Base-by-base conservation (phyloP, 2,329 filamentous ascomycete species). In the Talaromyces funiculosus region DNA sequence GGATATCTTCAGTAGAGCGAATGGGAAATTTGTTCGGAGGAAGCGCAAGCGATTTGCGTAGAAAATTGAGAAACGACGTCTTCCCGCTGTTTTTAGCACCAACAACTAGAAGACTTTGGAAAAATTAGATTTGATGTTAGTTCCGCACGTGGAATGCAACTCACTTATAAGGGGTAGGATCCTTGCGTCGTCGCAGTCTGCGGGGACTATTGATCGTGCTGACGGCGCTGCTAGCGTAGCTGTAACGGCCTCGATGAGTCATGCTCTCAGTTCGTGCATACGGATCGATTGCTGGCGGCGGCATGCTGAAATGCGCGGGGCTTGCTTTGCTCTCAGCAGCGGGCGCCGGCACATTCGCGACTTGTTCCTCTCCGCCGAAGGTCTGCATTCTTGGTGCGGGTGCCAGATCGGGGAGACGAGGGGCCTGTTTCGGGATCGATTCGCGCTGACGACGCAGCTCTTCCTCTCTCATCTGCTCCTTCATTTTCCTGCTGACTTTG, bases 111-210 rank as follows among this genome's bases (percentile, higher is more conserved):
- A 99, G 87, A 75, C 93, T 97, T 64, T 53, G 6, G 53, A 26
- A 26, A 7, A 37, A 47, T 61, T 61, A 61, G 54, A 26, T 33
- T 10, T 14, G 4, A 14, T 35, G 29, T 14, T 29, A 33, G n/a
- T 16, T 2, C 14, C 22, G 18, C 24, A 47, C 26, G 45, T 59
- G 8, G 16, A 58, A 31, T 33, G 37, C 45, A 47, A 57, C 92
- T 84, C 81, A 97, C 93, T 99, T 99, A 84, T 97, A 96, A 0
- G 94, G 92, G 10, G 93, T 97, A 8, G 94, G 94, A 72, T 99
- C 94, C 81, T 96, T 97, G 79, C 94, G 88, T 80, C 93, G 89
- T 69, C 94, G 87, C 66, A 97, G 88, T 72, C 92, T 87, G 66
- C 94, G 87, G 64, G 94, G 93, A 75, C 89, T 96, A 80, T 96